Evolutionary conservation across 371 early-diverging fungal species (phyloP).

Genomic region (Chytridium lagenaria): DNA sequence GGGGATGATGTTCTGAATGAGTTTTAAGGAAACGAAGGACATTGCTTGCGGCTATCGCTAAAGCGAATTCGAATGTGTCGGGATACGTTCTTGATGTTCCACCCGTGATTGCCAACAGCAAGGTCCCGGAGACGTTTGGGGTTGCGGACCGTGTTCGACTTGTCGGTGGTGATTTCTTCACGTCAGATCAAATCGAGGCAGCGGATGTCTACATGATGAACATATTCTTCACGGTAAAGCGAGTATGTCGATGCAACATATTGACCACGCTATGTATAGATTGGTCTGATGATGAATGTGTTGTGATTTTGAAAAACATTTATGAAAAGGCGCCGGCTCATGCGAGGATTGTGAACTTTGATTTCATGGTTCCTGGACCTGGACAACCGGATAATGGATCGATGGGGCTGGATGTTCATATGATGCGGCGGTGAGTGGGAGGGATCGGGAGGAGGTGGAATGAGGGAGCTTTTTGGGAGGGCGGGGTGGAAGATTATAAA

Average conservation of each 20-base stretch:
- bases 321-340: conserved; percentile 4
- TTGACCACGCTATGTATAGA: too few species aligned
- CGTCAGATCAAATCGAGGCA: background rate
- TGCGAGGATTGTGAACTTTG: conserved; percentile 20
- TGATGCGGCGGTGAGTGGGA: conserved; percentile 11
- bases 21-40: conserved; percentile 14
- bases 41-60: background rate
- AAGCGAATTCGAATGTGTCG: background rate
- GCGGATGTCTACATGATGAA: conserved; percentile 13
- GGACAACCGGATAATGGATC: conserved; percentile 17
- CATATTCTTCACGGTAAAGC: conserved; percentile 19
- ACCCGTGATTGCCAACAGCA: conserved; percentile 14
- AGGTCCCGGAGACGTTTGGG: background rate
- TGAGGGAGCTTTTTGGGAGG: background rate
- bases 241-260: too few species aligned
- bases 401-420: conserved; percentile 18
- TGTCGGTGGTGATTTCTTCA: conserved; percentile 15
- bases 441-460: conserved; percentile 11
- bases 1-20: too few species aligned
- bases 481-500: conserved; percentile 11
- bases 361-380: conserved; percentile 11
- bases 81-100: conserved; percentile 15
- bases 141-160: background rate
- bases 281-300: conserved; percentile 8
- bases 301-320: conserved; percentile 10